These are phyloP conservation scores for Alternaria arbusti DNA, from an alignment of 2,329 filamentous ascomycete species.

Conservation along the genomic window DNA sequence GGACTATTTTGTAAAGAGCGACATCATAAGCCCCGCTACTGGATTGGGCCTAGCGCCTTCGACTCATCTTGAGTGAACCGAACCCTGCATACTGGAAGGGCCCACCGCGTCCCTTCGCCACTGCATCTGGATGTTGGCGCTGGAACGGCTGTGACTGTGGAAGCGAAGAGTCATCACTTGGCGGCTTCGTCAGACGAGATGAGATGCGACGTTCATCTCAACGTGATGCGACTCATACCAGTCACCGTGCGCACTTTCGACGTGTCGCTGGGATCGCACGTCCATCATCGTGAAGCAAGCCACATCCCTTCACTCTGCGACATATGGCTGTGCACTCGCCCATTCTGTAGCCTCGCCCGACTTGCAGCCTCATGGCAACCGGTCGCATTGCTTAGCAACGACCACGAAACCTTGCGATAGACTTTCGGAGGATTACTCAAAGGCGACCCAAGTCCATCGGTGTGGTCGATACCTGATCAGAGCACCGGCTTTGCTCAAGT, in stretches of 20 bases:
- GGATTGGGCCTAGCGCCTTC: constrained; percentile 23
- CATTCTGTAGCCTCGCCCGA: background rate
- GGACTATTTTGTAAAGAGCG: constrained; percentile 32
- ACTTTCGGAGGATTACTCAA: constrained; percentile 1
- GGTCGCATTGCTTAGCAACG: background rate
- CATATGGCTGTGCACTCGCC: background rate
- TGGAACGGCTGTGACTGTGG: background rate
- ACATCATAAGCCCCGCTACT: constrained; percentile 35
- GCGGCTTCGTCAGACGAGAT: background rate
- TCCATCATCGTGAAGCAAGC: constrained; percentile 13
- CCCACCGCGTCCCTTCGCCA: background rate
- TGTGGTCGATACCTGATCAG: background rate
- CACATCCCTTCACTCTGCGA: constrained; percentile 11
- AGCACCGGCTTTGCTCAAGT: constrained; percentile 1
- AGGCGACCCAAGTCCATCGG: background rate
- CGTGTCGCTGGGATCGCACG: constrained; percentile 11
- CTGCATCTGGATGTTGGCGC: background rate
- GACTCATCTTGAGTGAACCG: constrained; percentile 34
- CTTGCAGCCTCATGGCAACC: background rate
- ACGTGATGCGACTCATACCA: constrained; percentile 9
- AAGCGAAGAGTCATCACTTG: constrained; percentile 12
- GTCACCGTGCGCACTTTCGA: constrained; percentile 20
- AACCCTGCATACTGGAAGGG: background rate
- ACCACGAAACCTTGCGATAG: background rate
- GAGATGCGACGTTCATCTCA: background rate